Percentiles rank a stretch among this genome's conserved stretches.
phyloP scores from a whole-genome alignment of 2,329 filamentous ascomycete species.

The Fusarium xylarioides region DNA sequence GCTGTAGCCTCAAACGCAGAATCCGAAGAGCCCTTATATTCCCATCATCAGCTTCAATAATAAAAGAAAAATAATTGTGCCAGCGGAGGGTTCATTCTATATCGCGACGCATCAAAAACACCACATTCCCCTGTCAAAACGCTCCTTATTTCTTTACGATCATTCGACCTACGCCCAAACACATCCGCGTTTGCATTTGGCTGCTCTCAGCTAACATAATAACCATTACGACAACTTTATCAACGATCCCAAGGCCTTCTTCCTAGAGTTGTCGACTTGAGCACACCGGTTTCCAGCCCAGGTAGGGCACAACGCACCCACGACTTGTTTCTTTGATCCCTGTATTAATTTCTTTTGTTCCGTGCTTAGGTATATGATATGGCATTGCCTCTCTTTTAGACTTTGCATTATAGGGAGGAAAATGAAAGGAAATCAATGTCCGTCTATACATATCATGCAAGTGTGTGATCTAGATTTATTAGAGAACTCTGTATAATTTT shows the following conservation, averaged over 20 bases:
- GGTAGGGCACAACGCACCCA: conserved; percentile 35
- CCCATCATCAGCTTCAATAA: conserved; percentile 65
- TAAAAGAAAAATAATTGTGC: conserved; percentile 39
- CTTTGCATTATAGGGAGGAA: too few relatives aligned
- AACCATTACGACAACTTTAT: conserved; percentile 8
- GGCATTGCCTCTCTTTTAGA: too few relatives aligned
- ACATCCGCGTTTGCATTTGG: conserved; percentile 18
- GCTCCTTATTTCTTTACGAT: conserved; percentile 7
- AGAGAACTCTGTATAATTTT: too few relatives aligned
- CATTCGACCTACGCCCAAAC: conserved; percentile 6
- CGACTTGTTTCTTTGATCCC: conserved; percentile 32
- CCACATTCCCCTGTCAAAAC: not conserved
- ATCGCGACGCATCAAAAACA: conserved; percentile 12
- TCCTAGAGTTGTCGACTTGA: conserved; percentile 28
- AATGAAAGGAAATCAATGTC: too few relatives aligned
- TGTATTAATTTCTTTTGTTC: conserved; percentile 34
- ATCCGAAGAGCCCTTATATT: conserved; percentile 39
- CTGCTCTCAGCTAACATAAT: conserved; percentile 1
- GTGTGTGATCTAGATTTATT: too few relatives aligned
- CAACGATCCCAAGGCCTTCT: conserved; percentile 14
- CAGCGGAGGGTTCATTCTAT: conserved; percentile 17
- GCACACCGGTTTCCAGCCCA: conserved; percentile 26
- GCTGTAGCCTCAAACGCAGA: conserved; percentile 46
- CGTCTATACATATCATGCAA: too few relatives aligned
- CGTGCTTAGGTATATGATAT: not conserved